A percentile compares a stretch with the other conserved stretches of the same genome.
Conservation (phyloP, 805 yeast genomes). For the Spencermartinsiella europaea region DNA sequence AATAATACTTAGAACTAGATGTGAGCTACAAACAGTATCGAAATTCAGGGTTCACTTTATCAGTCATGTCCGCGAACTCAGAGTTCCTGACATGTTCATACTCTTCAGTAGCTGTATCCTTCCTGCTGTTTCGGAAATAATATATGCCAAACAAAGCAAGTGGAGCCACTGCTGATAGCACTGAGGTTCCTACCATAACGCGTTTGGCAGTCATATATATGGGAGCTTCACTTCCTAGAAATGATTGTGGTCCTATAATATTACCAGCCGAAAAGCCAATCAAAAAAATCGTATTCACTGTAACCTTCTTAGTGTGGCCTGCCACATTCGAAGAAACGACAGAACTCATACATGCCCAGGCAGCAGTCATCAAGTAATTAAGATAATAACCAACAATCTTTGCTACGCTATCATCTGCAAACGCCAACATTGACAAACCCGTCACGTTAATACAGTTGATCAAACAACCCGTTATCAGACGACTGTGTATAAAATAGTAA, state of each 20-base stretch:
- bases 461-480: too few species aligned
- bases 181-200: too few species aligned
- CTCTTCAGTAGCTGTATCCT: too few species aligned
- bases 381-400: conserved; percentile 3
- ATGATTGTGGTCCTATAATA: conserved; percentile 68
- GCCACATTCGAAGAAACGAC: conserved; percentile 48
- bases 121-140: too few species aligned
- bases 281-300: conserved; percentile 52
- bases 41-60: background rate
- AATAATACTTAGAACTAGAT: too few species aligned
- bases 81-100: too few species aligned
- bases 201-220: too few species aligned
- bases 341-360: conserved; percentile 11
- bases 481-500: too few species aligned
- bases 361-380: conserved; percentile 4
- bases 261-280: conserved; percentile 64
- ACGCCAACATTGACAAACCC: conserved; percentile 4
- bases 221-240: conserved; percentile 54
- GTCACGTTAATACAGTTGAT: too few species aligned
- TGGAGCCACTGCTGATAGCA: too few species aligned
- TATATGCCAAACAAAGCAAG: too few species aligned
- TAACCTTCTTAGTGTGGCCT: conserved; percentile 68
- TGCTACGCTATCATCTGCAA: conserved; percentile 1
- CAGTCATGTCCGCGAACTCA: conserved; percentile 1
- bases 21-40: background rate